phyloP scores from a whole-genome alignment of 2,329 filamentous ascomycete genomes.

The Fusarium buxicola region DNA sequence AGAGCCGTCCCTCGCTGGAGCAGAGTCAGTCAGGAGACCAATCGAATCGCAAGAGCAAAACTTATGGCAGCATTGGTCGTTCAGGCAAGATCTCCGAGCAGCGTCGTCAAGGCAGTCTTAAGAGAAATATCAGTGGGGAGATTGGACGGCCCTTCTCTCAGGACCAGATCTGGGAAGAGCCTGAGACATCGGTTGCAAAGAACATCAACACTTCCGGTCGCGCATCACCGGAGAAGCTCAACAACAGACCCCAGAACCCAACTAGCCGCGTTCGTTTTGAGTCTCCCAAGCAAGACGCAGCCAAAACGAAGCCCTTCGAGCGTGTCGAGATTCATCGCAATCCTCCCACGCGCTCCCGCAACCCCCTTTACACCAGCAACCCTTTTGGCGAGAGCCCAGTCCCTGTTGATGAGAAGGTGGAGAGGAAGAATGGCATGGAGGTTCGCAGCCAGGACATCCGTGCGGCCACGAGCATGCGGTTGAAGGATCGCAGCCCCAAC shows the following conservation, averaged over 20 bases:
- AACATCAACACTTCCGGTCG: slow-evolving; percentile 41
- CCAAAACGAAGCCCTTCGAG: slow-evolving; percentile 53
- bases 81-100: slow-evolving; percentile 53
- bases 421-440: slow-evolving; percentile 82
- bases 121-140: slow-evolving; percentile 77
- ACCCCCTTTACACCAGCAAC: slow-evolving; percentile 83
- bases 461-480: slow-evolving; percentile 87
- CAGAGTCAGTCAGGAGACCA: slow-evolving; percentile 30
- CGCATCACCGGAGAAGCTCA: slow-evolving; percentile 49
- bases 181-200: slow-evolving; percentile 59
- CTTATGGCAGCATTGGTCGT: slow-evolving; percentile 56
- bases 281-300: slow-evolving; percentile 55
- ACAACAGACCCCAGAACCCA: slow-evolving; percentile 50
- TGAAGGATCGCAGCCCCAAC: slow-evolving; percentile 87
- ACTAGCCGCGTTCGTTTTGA: slow-evolving; percentile 53
- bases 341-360: slow-evolving; percentile 83
- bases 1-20: slow-evolving; percentile 47
- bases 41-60: slow-evolving; percentile 49
- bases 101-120: slow-evolving; percentile 72
- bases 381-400: slow-evolving; percentile 49
- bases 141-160: slow-evolving; percentile 75
- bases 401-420: slow-evolving; percentile 56
- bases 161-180: slow-evolving; percentile 91
- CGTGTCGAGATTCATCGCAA: slow-evolving; percentile 85
- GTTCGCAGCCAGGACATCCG: slow-evolving; percentile 89